These are phyloP conservation scores for Curvularia verruculosa DNA, from an alignment of 2,329 filamentous ascomycete species.

Conservation along the genomic window DNA sequence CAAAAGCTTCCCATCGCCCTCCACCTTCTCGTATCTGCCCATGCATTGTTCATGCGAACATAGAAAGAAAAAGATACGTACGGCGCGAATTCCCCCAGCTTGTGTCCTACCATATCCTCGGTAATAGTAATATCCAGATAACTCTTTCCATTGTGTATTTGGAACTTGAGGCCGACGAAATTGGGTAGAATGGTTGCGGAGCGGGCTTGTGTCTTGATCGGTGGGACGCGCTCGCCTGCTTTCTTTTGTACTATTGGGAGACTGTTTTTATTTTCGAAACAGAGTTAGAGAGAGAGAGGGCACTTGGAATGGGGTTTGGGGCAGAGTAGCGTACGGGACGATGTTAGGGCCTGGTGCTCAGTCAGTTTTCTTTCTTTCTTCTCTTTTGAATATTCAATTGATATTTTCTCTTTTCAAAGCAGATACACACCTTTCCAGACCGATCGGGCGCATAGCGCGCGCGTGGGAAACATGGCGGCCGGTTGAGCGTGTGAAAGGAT, in stretches of 20 bases:
- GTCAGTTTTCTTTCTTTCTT: constrained; percentile 1
- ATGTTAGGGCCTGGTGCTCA: constrained; percentile 67
- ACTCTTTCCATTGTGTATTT: constrained; percentile 88
- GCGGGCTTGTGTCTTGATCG: constrained; percentile 86
- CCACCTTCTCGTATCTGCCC: not conserved
- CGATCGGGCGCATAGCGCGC: constrained; percentile 69
- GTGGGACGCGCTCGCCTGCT: constrained; percentile 67
- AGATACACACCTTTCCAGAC: constrained; percentile 82
- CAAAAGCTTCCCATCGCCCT: not conserved
- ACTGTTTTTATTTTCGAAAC: constrained; percentile 57
- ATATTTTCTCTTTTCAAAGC: not conserved
- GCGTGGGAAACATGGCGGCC: constrained; percentile 71
- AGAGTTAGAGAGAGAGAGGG: constrained; percentile 38
- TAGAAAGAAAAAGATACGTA: no score
- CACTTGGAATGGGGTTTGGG: constrained; percentile 1
- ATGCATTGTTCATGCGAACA: not conserved
- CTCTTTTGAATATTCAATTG: no score
- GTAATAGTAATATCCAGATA: constrained; percentile 85
- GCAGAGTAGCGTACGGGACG: constrained; percentile 65
- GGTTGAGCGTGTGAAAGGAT: constrained; percentile 31
- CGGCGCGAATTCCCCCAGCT: constrained; percentile 90
- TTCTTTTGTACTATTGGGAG: constrained; percentile 68
- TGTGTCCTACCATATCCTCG: constrained; percentile 96
- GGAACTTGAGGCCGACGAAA: constrained; percentile 88
- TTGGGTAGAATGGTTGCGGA: constrained; percentile 88